Base-by-base conservation (phyloP, 2,329 filamentous ascomycete genomes). In the Exutisphaerella laricina region DNA sequence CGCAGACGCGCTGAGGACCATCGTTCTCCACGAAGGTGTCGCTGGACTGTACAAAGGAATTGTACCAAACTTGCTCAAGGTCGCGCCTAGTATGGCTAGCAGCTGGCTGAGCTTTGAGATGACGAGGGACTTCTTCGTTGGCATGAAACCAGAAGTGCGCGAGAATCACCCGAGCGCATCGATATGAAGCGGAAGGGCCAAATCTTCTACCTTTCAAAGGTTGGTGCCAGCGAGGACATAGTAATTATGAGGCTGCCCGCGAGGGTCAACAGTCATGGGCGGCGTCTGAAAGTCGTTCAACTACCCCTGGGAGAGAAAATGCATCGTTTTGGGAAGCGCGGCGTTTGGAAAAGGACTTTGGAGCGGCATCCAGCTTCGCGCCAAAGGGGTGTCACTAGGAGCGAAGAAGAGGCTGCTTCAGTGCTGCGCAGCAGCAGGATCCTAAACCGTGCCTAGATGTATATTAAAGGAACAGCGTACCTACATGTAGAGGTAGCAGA, bases 51-150 rank as follows among this genome's bases (percentile, higher is more conserved):
- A 97, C 74, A 98, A 97, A 66, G 92, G 92, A 43, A 90, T 98
- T 54, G 80, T 89, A 12, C 92, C 92, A 0, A 98, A 98, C 60
- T 73, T 98, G 16, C 77, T 98, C 48, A 98, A 98, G 68, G 92
- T 98, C 12, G 90, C 92, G 5, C 92, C 92, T 3, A 97, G 89
- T 64, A 98, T 98, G 90, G 92, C 92, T 12, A 94, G 88, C 57
- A 96, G 87, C 66, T 98, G 92, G 90, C 78, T 97, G 48, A 96
- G 89, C 66, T 98, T 94, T 63, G 92, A 98, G 69, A 71, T 97
- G 63, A 90, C 87, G 6, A 79, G 92, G 53, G 92, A 98, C 66
- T 84, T 94, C 61, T 70, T 97, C 29, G 71, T 94, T 17, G 35
- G 42, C 14, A 34, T 55, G 29, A 48, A 46, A 43, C 49, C 52